Percentiles rank a stretch among this genome's conserved stretches.
phyloP scores from a whole-genome alignment of 176 grass and related monocot genomes.

The Triticum monococcum region DNA sequence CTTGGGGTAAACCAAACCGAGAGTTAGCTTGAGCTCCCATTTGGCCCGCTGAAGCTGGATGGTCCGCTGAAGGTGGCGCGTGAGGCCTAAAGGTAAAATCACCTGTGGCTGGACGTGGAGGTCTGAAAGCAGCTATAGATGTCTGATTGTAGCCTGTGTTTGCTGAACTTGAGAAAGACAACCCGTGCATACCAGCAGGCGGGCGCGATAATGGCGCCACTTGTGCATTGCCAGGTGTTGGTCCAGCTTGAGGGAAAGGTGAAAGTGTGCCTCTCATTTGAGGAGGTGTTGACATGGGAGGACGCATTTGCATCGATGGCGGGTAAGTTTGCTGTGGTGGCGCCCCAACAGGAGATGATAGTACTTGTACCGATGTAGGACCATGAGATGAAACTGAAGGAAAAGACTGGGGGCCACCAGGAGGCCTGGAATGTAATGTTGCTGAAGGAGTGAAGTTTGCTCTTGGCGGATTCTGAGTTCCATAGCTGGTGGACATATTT shows the following conservation, averaged over 20 bases:
- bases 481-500: constrained; percentile 37
- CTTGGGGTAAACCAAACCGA: constrained; percentile 34
- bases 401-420: constrained; percentile 22
- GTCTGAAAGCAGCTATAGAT: constrained; percentile 38
- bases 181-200: constrained; percentile 25
- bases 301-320: constrained; percentile 17
- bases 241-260: constrained; percentile 46
- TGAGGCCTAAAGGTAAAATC: constrained; percentile 82
- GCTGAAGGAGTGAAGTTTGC: constrained; percentile 38
- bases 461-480: constrained; percentile 18
- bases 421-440: constrained; percentile 41
- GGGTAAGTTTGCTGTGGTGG: constrained; percentile 18
- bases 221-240: constrained; percentile 35
- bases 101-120: constrained; percentile 42
- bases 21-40: constrained; percentile 16
- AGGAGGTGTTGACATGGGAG: constrained; percentile 16
- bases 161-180: constrained; percentile 23
- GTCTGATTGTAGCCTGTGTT: constrained; percentile 18
- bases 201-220: constrained; percentile 15
- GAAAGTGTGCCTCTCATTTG: constrained; percentile 34
- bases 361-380: constrained; percentile 24
- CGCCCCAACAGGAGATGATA: constrained; percentile 39
- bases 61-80: not conserved
- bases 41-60: constrained; percentile 17
- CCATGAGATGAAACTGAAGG: constrained; percentile 31